phyloP scores from a whole-genome alignment of 2,329 filamentous ascomycete genomes.

The Calonectria pseudoreteaudii region DNA sequence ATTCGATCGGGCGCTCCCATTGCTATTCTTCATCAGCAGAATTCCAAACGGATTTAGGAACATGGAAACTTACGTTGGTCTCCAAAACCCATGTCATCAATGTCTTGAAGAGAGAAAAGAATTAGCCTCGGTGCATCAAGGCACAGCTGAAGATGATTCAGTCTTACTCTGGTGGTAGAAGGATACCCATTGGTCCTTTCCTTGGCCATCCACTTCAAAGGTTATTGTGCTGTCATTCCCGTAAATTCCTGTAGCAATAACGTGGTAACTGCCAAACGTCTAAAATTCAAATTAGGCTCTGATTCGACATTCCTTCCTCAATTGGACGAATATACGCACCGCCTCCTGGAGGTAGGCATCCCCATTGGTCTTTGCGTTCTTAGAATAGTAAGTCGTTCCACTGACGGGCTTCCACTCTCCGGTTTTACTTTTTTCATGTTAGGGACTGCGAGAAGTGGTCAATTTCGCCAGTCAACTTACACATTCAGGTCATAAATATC shows the following conservation, averaged over 20 bases:
- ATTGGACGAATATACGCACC: slow-evolving; percentile 18
- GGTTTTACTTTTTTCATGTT: slow-evolving; percentile 51
- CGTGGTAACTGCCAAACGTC: slow-evolving; percentile 57
- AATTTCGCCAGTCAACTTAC: slow-evolving; percentile 42
- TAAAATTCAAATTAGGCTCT: slow-evolving; percentile 11
- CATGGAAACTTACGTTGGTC: slow-evolving; percentile 53
- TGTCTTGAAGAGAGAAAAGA: slow-evolving; percentile 49
- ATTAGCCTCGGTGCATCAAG: neutral
- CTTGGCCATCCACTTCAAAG: slow-evolving; percentile 60
- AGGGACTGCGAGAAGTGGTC: neutral
- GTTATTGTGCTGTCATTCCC: slow-evolving; percentile 65
- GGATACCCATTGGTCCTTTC: slow-evolving; percentile 64
- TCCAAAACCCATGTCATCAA: slow-evolving; percentile 71
- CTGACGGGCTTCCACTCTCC: slow-evolving; percentile 59
- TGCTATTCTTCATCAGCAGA: slow-evolving; percentile 39
- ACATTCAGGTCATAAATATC: slow-evolving; percentile 66
- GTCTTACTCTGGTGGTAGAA: slow-evolving; percentile 65
- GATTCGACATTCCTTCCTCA: rapidly evolving
- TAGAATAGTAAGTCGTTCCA: slow-evolving; percentile 60
- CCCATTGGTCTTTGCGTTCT: slow-evolving; percentile 56
- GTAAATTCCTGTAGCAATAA: slow-evolving; percentile 63
- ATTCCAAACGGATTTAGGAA: neutral
- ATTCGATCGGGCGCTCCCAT: slow-evolving; percentile 70
- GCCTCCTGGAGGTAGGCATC: slow-evolving; percentile 64
- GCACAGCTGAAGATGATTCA: too few species aligned